These are phyloP conservation scores for Pleurotus djamor DNA, from an alignment of 768 basidiomycete genomes.

Conservation along the genomic window DNA sequence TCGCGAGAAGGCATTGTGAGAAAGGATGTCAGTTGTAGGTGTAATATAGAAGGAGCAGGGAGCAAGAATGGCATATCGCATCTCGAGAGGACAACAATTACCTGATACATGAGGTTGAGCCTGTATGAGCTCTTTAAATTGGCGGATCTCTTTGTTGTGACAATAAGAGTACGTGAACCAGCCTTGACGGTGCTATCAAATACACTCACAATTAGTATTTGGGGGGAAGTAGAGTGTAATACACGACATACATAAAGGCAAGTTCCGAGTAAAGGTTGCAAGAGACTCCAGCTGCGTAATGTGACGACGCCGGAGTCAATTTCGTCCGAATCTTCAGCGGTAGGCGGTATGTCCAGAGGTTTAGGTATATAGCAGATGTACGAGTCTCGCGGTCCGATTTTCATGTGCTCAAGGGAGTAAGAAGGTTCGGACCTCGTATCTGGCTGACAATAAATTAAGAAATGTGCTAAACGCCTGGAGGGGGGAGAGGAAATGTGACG, in stretches of 20 bases:
- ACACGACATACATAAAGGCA: conserved; percentile 78
- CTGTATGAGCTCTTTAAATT: conserved; percentile 84
- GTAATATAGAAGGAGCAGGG: conserved; percentile 19
- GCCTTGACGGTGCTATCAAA: conserved; percentile 70
- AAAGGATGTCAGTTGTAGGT: conserved; percentile 6
- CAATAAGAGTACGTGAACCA: conserved; percentile 99
- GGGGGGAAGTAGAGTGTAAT: conserved; percentile 19
- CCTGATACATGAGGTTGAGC: conserved; percentile 65
- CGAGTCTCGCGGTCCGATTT: conserved; percentile 62
- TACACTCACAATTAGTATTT: conserved; percentile 26
- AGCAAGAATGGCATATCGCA: conserved; percentile 23
- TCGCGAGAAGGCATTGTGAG: conserved; percentile 3
- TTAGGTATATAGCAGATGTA: conserved; percentile 83
- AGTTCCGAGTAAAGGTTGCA: conserved; percentile 74
- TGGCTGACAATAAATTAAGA: conserved; percentile 15
- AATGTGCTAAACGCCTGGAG: conserved; percentile 20
- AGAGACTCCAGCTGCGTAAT: conserved; percentile 77
- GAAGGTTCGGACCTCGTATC: conserved; percentile 18
- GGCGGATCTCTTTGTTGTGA: conserved; percentile 92
- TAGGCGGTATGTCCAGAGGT: conserved; percentile 42
- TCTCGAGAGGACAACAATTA: conserved; percentile 26
- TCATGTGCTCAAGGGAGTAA: conserved; percentile 71
- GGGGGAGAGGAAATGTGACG: conserved; percentile 11
- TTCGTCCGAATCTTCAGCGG: conserved; percentile 43
- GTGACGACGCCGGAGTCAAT: conserved; percentile 61